A percentile compares a stretch with the other conserved stretches of the same genome.
These are phyloP conservation scores for Lotmaria passim DNA, from an alignment of 208 protist genomes.

Conservation along the genomic window DNA sequence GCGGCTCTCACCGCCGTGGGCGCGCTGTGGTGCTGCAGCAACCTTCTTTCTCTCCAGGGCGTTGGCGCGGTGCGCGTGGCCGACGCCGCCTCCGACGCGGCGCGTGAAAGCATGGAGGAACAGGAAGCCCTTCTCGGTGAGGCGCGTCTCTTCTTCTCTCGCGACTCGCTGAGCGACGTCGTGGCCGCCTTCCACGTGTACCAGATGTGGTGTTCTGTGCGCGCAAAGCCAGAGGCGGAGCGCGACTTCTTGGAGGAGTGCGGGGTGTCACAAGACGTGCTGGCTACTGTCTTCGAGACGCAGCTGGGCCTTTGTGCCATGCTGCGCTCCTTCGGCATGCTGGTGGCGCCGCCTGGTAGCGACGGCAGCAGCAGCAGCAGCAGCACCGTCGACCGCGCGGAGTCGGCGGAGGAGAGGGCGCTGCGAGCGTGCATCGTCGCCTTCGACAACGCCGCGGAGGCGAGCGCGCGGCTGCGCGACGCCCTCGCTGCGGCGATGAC, in stretches of 20 bases:
- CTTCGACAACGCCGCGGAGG: constrained; percentile 1
- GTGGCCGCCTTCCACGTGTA: constrained; percentile 76
- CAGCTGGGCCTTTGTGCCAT: constrained; percentile 36
- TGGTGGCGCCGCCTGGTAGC: neutral
- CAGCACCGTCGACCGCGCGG: constrained; percentile 12
- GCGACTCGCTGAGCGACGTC: constrained; percentile 68
- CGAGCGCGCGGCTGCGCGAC: neutral
- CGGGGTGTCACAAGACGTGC: constrained; percentile 38
- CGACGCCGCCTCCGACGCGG: constrained; percentile 16
- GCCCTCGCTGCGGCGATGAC: constrained; percentile 33
- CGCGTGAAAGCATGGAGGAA: constrained; percentile 23
- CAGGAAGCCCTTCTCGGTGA: constrained; percentile 57
- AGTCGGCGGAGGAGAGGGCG: constrained; percentile 18
- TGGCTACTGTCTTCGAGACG: constrained; percentile 42
- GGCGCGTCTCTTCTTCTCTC: constrained; percentile 80
- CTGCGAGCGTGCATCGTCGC: constrained; percentile 4
- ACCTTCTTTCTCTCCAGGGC: constrained; percentile 46
- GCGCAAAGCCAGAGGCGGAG: constrained; percentile 29
- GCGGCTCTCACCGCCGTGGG: constrained; percentile 62
- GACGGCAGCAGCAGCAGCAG: neutral
- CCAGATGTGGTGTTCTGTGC: constrained; percentile 73
- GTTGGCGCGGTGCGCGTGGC: constrained; percentile 15
- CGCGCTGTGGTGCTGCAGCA: constrained; percentile 66
- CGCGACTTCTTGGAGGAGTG: constrained; percentile 65
- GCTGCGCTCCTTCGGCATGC: constrained; percentile 14